Conservation (phyloP, 2,329 filamentous ascomycete species). For the Nigrospora oryzae region DNA sequence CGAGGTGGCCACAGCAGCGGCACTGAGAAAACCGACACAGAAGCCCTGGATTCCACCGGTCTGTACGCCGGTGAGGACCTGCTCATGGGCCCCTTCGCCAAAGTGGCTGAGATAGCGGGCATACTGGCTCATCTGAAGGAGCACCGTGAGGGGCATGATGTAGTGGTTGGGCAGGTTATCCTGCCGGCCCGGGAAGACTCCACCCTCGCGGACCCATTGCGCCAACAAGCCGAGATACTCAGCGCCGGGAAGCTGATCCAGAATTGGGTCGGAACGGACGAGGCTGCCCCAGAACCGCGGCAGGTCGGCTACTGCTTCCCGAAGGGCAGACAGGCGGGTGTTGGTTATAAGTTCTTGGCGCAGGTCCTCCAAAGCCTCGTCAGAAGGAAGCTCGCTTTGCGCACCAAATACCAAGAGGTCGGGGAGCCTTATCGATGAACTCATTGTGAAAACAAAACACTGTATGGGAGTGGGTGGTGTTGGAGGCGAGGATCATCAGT, state of each 20-base stretch:
- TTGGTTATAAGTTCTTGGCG: slow-evolving; percentile 5
- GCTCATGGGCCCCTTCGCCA: not conserved
- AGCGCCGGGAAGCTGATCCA: not conserved
- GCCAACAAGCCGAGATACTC: not conserved
- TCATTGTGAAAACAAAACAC: too few species aligned
- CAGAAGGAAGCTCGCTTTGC: slow-evolving; percentile 4
- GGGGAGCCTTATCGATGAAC: too few species aligned
- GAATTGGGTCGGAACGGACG: not conserved
- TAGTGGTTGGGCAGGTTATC: not conserved
- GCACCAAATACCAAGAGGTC: slow-evolving; percentile 9
- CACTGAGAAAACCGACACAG: slow-evolving; percentile 10
- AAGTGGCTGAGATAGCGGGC: not conserved
- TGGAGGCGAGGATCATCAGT: too few species aligned
- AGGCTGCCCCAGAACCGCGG: not conserved
- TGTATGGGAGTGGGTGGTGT: too few species aligned
- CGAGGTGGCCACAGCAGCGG: slow-evolving; percentile 6
- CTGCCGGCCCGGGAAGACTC: too few species aligned
- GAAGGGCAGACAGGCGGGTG: slow-evolving; percentile 1
- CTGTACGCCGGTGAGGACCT: not conserved
- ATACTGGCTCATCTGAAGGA: slow-evolving; percentile 3
- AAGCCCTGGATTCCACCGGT: slow-evolving; percentile 9
- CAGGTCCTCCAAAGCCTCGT: slow-evolving; percentile 2
- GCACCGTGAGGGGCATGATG: not conserved
- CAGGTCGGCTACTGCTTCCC: not conserved
- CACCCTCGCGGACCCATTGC: slow-evolving; percentile 1